Percentiles rank a stretch among this genome's conserved stretches.
phyloP scores from a whole-genome alignment of 768 basidiomycete species.

The Termitomyces sp. region DNA sequence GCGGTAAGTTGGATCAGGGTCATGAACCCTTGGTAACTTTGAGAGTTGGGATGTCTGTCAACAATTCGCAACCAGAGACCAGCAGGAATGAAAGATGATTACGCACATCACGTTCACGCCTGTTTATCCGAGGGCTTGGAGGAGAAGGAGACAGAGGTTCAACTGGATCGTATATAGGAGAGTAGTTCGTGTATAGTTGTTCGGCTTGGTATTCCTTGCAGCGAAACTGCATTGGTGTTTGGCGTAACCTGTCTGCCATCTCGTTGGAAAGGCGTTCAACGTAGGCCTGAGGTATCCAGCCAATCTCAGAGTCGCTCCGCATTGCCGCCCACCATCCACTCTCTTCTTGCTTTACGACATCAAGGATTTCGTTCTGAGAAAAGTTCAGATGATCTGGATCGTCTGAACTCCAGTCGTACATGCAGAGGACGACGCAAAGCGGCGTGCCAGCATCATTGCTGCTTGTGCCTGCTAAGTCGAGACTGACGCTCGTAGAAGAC shows the following conservation, averaged over 20 bases:
- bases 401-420: slow-evolving; percentile 60
- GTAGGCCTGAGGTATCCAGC: slow-evolving; percentile 76
- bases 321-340: slow-evolving; percentile 84
- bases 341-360: slow-evolving; percentile 60
- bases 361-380: slow-evolving; percentile 59
- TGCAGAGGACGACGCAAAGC: slow-evolving; percentile 53
- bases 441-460: slow-evolving; percentile 22
- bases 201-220: slow-evolving; percentile 44
- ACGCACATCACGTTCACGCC: background rate
- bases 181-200: slow-evolving; percentile 28
- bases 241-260: slow-evolving; percentile 41
- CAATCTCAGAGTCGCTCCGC: slow-evolving; percentile 43
- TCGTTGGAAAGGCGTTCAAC: slow-evolving; percentile 49
- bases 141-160: slow-evolving; percentile 6
- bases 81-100: background rate
- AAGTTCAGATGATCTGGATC: slow-evolving; percentile 62
- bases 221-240: slow-evolving; percentile 38
- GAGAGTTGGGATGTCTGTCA: slow-evolving; percentile 2
- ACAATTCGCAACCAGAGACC: background rate
- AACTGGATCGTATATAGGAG: slow-evolving; percentile 17
- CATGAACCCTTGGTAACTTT: background rate
- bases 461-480: slow-evolving; percentile 22
- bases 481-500: slow-evolving; percentile 25
- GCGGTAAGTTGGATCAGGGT: slow-evolving; percentile 7
- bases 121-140: background rate